Evolutionary conservation across 441 rosid genomes (phyloP).

Genomic region (Mallotus japonicus): DNA sequence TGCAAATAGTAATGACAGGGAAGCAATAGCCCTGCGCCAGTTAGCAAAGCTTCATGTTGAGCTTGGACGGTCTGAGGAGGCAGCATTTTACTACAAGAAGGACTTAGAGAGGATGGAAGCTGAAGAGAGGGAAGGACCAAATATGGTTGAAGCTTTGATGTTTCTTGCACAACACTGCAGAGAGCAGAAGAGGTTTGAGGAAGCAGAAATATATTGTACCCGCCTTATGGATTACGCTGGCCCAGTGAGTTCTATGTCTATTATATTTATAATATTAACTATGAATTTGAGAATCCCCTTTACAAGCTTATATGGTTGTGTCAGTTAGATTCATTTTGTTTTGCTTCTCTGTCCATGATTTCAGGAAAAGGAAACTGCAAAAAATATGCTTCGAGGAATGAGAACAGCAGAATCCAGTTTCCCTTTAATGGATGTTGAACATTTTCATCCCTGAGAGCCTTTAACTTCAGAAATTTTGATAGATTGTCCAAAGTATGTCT

Average conservation of each 20-base stretch:
- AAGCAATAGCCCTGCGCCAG: conserved; percentile 83
- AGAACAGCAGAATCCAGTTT: conserved; percentile 52
- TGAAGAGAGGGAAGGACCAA: conserved; percentile 90
- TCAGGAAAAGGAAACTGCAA: conserved; percentile 89
- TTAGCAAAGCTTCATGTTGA: conserved; percentile 71
- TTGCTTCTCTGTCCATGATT: conserved; percentile 24
- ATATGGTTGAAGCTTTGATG: conserved; percentile 80
- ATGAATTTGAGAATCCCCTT: background rate
- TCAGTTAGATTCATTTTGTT: conserved; percentile 3
- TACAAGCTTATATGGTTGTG: background rate
- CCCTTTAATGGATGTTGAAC: conserved; percentile 74
- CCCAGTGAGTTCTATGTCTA: conserved; percentile 50
- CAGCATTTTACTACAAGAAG: conserved; percentile 80
- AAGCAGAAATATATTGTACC: conserved; percentile 87
- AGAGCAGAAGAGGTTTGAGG: conserved; percentile 66
- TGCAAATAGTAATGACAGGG: conserved; percentile 70
- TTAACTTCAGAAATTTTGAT: conserved; percentile 2
- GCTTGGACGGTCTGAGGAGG: conserved; percentile 77
- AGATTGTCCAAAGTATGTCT: background rate
- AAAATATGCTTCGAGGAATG: conserved; percentile 74
- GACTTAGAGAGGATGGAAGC: conserved; percentile 91
- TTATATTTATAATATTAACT: background rate
- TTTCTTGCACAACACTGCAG: conserved; percentile 72
- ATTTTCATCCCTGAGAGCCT: conserved; percentile 56
- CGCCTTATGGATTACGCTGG: conserved; percentile 89